phyloP scores from a whole-genome alignment of 371 early-diverging fungal genomes.

The Pancytospora epiphaga region DNA sequence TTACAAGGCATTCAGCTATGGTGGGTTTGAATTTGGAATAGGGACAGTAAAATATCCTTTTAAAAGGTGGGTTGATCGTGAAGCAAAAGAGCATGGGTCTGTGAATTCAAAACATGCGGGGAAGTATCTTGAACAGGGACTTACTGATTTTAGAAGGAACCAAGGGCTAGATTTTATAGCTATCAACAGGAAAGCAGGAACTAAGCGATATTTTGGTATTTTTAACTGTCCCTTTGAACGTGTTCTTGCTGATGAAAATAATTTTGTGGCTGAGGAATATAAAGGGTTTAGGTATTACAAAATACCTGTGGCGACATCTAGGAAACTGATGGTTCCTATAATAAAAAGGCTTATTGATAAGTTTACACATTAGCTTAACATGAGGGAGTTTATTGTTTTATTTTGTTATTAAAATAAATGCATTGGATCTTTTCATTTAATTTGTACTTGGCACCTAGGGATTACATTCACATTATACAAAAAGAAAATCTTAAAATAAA shows the following conservation, averaged over 20 bases:
- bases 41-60: constrained; percentile 48
- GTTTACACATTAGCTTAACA: no score
- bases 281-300: constrained; percentile 41
- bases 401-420: no score
- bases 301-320: constrained; percentile 24
- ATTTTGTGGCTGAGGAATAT: constrained; percentile 28
- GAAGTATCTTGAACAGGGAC: constrained; percentile 1
- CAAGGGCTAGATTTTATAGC: constrained; percentile 44
- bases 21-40: constrained; percentile 40
- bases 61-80: constrained; percentile 50
- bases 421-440: no score
- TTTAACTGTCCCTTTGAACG: constrained; percentile 34
- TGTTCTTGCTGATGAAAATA: not conserved
- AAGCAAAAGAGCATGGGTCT: constrained; percentile 15
- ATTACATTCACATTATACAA: no score
- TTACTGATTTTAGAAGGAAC: constrained; percentile 30
- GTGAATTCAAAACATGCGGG: constrained; percentile 6
- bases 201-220: constrained; percentile 27
- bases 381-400: no score
- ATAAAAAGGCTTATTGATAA: constrained; percentile 28
- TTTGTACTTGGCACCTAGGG: no score
- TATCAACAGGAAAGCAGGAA: constrained; percentile 32
- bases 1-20: constrained; percentile 34
- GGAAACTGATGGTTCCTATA: constrained; percentile 44
- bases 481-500: no score